A percentile compares a stretch with the other conserved stretches of the same genome.
These are phyloP conservation scores for Boeremia lycopersici DNA, from an alignment of 2,329 filamentous ascomycete species.

Conservation along the genomic window DNA sequence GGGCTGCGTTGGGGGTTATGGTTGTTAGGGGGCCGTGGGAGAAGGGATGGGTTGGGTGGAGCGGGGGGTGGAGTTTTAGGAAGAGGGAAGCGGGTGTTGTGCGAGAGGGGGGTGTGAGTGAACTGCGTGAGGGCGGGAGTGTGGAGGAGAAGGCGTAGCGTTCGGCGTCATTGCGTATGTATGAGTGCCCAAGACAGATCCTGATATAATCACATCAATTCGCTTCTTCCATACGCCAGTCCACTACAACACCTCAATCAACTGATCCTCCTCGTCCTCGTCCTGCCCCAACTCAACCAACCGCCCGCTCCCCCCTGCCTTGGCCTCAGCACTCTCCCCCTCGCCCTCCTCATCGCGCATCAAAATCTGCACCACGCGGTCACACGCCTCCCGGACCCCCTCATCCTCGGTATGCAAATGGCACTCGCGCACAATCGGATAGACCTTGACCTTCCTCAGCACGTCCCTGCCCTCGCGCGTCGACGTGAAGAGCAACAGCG, in stretches of 20 bases:
- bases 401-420: slow-evolving; percentile 81
- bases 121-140: slow-evolving; percentile 23
- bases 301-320: slow-evolving; percentile 28
- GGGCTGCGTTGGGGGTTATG: slow-evolving; percentile 55
- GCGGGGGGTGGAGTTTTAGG: slow-evolving; percentile 60
- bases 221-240: neutral
- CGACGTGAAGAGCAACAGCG: slow-evolving; percentile 80
- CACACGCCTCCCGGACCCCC: slow-evolving; percentile 80
- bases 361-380: slow-evolving; percentile 86
- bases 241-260: slow-evolving; percentile 39
- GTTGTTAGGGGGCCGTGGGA: slow-evolving; percentile 62
- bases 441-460: slow-evolving; percentile 79
- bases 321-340: slow-evolving; percentile 51
- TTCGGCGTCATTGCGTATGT: too few species aligned
- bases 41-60: slow-evolving; percentile 65
- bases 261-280: slow-evolving; percentile 46
- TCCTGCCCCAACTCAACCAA: slow-evolving; percentile 38
- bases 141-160: slow-evolving; percentile 38
- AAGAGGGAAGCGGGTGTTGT: slow-evolving; percentile 42
- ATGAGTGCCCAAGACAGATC: too few species aligned
- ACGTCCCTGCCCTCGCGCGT: slow-evolving; percentile 75
- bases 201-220: too few species aligned
- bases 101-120: slow-evolving; percentile 29
- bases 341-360: slow-evolving; percentile 77
- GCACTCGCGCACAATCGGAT: slow-evolving; percentile 85